These are phyloP conservation scores for Leishmania major DNA, from an alignment of 208 protist species.

Conservation along the genomic window DNA sequence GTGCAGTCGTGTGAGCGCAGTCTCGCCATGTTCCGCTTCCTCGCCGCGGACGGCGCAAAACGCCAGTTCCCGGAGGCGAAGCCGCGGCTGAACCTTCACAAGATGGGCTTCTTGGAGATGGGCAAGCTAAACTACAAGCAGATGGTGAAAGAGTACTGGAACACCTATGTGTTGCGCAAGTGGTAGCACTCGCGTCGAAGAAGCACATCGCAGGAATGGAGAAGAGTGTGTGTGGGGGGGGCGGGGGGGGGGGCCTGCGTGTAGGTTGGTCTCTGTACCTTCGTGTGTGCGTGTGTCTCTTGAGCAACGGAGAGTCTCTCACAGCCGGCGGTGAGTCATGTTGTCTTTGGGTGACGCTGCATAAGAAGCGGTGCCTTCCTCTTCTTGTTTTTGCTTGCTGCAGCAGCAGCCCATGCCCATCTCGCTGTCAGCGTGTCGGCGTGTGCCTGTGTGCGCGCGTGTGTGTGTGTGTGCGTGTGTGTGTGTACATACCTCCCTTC, in stretches of 20 bases:
- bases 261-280: neutral
- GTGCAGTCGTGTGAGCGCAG: slow-evolving; percentile 86
- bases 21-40: slow-evolving; percentile 83
- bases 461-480: too few relatives aligned
- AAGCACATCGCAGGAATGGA: neutral
- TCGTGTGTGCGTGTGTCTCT: neutral
- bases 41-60: slow-evolving; percentile 77
- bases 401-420: too few relatives aligned
- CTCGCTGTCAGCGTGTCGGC: too few relatives aligned
- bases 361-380: neutral
- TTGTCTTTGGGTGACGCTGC: neutral
- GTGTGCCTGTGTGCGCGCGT: neutral
- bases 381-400: neutral
- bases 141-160: slow-evolving; percentile 92
- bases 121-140: slow-evolving; percentile 87
- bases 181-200: slow-evolving; percentile 46
- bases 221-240: too few relatives aligned
- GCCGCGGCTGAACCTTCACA: slow-evolving; percentile 83
- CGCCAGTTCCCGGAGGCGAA: slow-evolving; percentile 87
- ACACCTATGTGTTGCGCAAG: slow-evolving; percentile 84
- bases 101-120: slow-evolving; percentile 90
- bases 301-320: neutral
- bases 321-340: neutral
- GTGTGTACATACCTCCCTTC: neutral
- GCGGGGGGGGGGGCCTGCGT: neutral